These are phyloP conservation scores for Podospora comata DNA, from an alignment of 495 filamentous ascomycete species.

Conservation along the genomic window DNA sequence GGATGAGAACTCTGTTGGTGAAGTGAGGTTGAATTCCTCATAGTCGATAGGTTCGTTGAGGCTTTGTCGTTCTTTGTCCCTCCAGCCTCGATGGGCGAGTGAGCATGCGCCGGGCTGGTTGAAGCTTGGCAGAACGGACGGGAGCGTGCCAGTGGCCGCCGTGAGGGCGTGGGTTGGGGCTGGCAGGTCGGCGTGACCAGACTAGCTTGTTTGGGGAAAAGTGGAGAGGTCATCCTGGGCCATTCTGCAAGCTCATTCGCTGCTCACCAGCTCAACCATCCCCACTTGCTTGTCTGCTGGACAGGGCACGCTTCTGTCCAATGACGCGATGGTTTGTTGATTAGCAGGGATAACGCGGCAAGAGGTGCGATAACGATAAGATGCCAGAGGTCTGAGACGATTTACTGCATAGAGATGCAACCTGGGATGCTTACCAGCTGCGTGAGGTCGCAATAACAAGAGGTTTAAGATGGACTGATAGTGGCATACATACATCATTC, in stretches of 20 bases:
- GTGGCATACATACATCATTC: not conserved
- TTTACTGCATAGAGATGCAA: not conserved
- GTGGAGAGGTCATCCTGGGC: not conserved
- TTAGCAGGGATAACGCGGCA: not conserved
- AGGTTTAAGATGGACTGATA: not conserved
- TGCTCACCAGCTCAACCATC: not conserved
- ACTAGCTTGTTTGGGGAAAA: conserved; percentile 1
- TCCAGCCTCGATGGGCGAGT: not conserved
- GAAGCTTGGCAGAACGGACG: not conserved
- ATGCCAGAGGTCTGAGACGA: not conserved
- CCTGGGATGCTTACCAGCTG: not conserved
- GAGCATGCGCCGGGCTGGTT: conserved; percentile 3
- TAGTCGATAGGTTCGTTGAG: not conserved
- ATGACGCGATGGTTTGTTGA: conserved; percentile 6
- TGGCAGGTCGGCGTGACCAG: conserved; percentile 8
- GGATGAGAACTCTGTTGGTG: not conserved
- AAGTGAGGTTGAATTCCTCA: too few species aligned
- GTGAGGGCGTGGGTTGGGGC: not conserved
- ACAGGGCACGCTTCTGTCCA: conserved; percentile 6
- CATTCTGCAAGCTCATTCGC: not conserved
- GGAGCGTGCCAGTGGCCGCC: conserved; percentile 7
- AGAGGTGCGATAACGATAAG: not conserved
- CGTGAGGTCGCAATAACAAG: not conserved
- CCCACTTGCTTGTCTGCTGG: conserved; percentile 3
- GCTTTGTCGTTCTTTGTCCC: conserved; percentile 19